Evolutionary conservation across 352 stramenopile species (phyloP).

Genomic region (Vaucheria bursata): DNA sequence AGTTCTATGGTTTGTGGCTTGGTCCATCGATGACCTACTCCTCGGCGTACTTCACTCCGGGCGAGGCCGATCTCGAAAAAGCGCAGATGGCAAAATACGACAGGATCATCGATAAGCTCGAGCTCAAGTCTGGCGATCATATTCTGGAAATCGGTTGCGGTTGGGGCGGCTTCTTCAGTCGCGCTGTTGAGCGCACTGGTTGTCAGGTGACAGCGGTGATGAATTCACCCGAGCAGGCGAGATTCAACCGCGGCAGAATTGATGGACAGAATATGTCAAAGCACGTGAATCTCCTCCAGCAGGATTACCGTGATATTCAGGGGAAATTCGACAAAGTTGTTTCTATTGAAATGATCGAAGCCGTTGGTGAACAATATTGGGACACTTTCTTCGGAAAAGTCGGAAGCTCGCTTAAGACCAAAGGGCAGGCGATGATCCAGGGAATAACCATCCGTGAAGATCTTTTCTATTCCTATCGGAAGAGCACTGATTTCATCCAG

Average conservation of each 20-base stretch:
- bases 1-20: background rate
- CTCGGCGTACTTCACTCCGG: background rate
- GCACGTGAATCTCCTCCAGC: background rate
- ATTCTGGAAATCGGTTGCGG: background rate
- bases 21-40: background rate
- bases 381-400: background rate
- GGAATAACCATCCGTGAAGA: too few species aligned
- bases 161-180: background rate
- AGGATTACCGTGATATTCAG: background rate
- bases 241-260: background rate
- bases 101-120: background rate
- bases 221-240: background rate
- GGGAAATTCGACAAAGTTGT: background rate
- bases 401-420: background rate
- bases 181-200: background rate
- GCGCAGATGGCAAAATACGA: background rate
- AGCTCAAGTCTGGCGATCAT: background rate
- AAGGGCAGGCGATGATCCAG: background rate
- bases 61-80: background rate
- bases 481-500: background rate
- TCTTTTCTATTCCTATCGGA: too few species aligned
- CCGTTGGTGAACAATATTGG: background rate
- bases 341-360: constrained; percentile 2
- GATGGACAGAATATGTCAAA: background rate
- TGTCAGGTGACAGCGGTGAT: background rate